Conservation (phyloP, 2,329 filamentous ascomycete species). For the Phialophora tarda region DNA sequence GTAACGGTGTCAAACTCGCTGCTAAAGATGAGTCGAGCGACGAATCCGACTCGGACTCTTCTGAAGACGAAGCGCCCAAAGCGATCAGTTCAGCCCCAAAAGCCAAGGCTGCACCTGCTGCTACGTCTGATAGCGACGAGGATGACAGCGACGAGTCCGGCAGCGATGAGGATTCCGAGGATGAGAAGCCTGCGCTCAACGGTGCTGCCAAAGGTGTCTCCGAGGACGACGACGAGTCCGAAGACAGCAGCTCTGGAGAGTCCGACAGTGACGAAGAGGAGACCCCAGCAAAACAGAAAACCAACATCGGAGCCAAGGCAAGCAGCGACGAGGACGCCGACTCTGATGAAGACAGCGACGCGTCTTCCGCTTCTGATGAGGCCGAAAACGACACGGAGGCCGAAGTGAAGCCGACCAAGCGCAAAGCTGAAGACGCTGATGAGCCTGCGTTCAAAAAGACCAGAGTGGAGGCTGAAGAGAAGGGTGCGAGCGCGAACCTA, state of each 20-base stretch:
- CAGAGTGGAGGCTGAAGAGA: slow-evolving; percentile 50
- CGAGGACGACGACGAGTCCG: slow-evolving; percentile 32
- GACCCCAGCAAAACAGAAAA: slow-evolving; percentile 25
- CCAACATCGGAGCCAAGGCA: slow-evolving; percentile 21
- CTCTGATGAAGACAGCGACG: slow-evolving; percentile 38
- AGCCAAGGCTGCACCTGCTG: slow-evolving; percentile 28
- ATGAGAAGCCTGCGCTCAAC: slow-evolving; percentile 4
- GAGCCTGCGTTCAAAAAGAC: slow-evolving; percentile 61
- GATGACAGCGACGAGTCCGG: slow-evolving; percentile 32
- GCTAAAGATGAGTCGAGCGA: slow-evolving; percentile 46
- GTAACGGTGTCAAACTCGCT: slow-evolving; percentile 28
- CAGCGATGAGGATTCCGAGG: slow-evolving; percentile 42
- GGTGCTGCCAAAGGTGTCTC: slow-evolving; percentile 3
- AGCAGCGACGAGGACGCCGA: slow-evolving; percentile 39
- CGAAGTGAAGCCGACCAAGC: slow-evolving; percentile 46
- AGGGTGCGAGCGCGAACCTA: slow-evolving; percentile 66
- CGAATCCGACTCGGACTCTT: slow-evolving; percentile 42
- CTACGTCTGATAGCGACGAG: slow-evolving; percentile 33
- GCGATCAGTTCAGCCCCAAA: slow-evolving; percentile 25
- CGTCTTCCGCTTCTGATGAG: slow-evolving; percentile 27
- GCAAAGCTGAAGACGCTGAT: slow-evolving; percentile 55
- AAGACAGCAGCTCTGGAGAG: slow-evolving; percentile 43
- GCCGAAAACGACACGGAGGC: slow-evolving; percentile 40
- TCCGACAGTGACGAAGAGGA: slow-evolving; percentile 39
- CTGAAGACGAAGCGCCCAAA: slow-evolving; percentile 41